phyloP scores from a whole-genome alignment of 2,329 filamentous ascomycete genomes.

The Botryosphaeria dothidea region DNA sequence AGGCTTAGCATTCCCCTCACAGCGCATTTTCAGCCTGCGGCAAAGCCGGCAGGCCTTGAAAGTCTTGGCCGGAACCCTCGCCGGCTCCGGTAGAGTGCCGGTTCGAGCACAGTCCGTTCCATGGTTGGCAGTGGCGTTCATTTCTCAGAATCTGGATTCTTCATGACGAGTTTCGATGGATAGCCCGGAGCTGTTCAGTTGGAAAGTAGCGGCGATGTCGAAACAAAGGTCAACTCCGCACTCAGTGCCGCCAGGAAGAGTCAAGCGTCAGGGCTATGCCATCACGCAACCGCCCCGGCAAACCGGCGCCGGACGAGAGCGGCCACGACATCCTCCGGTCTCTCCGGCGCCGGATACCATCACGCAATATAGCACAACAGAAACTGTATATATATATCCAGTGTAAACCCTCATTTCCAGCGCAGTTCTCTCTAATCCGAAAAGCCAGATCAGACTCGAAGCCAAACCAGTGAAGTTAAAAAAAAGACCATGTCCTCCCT shows the following conservation, averaged over 20 bases:
- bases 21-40: conserved; percentile 3
- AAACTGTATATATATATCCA: neutral
- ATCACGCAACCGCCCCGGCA: neutral
- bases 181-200: neutral
- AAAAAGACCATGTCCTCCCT: neutral
- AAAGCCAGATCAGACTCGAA: too few species aligned
- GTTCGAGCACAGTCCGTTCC: neutral
- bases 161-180: neutral
- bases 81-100: neutral
- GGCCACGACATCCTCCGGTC: conserved; percentile 9
- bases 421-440: neutral
- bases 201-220: neutral
- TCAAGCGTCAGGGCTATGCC: neutral
- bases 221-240: neutral
- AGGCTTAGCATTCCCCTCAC: neutral
- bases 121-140: neutral
- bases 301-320: neutral
- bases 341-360: neutral
- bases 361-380: neutral
- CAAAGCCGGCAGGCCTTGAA: conserved; percentile 9
- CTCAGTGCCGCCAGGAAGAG: neutral
- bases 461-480: too few species aligned
- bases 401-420: too few species aligned
- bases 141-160: neutral
- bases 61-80: neutral